A percentile compares a stretch with the other conserved stretches of the same genome.
These are phyloP conservation scores for Phialocephala subalpina DNA, from an alignment of 2,329 filamentous ascomycete species.

Conservation along the genomic window DNA sequence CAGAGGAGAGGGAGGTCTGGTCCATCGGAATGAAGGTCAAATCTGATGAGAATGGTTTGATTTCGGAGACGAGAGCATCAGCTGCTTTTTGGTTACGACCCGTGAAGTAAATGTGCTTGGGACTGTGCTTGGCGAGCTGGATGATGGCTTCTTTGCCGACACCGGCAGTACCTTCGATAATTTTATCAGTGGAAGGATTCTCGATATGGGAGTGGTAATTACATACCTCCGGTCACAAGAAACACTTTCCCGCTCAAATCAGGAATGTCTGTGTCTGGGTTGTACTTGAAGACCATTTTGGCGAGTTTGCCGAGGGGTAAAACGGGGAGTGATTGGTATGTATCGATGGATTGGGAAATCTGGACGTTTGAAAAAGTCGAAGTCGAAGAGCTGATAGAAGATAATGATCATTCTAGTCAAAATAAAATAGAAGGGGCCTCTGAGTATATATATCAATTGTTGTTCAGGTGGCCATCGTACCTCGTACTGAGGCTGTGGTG, in stretches of 20 bases:
- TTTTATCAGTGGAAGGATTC: not conserved
- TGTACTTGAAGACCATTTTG: slow-evolving; percentile 1
- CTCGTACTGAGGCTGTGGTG: too few relatives aligned
- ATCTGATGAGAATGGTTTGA: slow-evolving; percentile 27
- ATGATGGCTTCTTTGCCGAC: slow-evolving; percentile 53
- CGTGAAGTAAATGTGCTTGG: slow-evolving; percentile 48
- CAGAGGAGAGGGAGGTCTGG: slow-evolving; percentile 52
- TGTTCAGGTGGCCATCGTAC: too few relatives aligned
- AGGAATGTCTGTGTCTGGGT: slow-evolving; percentile 2
- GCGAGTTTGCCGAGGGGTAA: not conserved
- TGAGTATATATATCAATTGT: too few relatives aligned
- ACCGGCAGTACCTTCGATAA: slow-evolving; percentile 45
- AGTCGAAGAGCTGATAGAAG: too few relatives aligned
- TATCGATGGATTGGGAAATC: too few relatives aligned
- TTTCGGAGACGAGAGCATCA: slow-evolving; percentile 31
- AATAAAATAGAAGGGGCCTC: too few relatives aligned
- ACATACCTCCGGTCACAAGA: not conserved
- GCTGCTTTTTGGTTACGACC: slow-evolving; percentile 50
- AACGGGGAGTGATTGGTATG: not conserved
- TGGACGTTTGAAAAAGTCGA: too few relatives aligned
- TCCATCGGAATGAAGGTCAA: slow-evolving; percentile 39
- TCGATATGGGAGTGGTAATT: not conserved
- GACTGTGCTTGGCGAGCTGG: slow-evolving; percentile 50
- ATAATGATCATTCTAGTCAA: too few relatives aligned
- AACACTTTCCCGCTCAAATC: not conserved